Conservation (phyloP, 177 flowering plant genomes). For the Vitis hybrid region DNA sequence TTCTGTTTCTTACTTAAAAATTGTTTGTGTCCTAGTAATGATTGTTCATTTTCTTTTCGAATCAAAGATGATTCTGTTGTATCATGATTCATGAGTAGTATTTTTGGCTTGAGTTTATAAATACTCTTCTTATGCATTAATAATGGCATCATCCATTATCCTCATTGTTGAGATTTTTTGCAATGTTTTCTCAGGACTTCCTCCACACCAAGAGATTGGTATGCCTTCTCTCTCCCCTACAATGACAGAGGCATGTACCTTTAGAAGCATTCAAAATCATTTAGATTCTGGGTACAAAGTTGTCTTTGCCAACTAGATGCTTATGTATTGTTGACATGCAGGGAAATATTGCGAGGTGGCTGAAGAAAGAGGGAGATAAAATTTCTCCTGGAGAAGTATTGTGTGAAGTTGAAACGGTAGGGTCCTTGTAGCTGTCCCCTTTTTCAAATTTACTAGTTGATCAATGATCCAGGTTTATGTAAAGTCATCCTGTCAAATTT, state of each 20-base stretch:
- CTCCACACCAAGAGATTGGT: constrained; percentile 95
- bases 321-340: constrained; percentile 24
- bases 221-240: constrained; percentile 99
- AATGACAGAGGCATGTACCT: constrained; percentile 77
- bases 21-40: too few relatives aligned
- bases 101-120: too few relatives aligned
- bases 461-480: neutral
- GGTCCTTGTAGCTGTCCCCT: constrained; percentile 13
- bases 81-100: too few relatives aligned
- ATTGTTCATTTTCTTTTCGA: too few relatives aligned
- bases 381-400: constrained; percentile 92
- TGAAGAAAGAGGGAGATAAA: constrained; percentile 97
- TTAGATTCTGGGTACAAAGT: too few relatives aligned
- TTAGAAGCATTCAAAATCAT: constrained; percentile 3
- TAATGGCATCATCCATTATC: too few relatives aligned
- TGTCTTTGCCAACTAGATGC: neutral
- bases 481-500: neutral
- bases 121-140: too few relatives aligned
- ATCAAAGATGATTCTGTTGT: too few relatives aligned
- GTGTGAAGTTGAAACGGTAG: constrained; percentile 97
- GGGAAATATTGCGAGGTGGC: constrained; percentile 97
- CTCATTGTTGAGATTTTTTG: neutral
- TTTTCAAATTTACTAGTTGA: neutral
- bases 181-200: constrained; percentile 60
- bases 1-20: too few relatives aligned